Conservation (phyloP, 1,284 basidiomycete species). For the Trichosporon ovoides region DNA sequence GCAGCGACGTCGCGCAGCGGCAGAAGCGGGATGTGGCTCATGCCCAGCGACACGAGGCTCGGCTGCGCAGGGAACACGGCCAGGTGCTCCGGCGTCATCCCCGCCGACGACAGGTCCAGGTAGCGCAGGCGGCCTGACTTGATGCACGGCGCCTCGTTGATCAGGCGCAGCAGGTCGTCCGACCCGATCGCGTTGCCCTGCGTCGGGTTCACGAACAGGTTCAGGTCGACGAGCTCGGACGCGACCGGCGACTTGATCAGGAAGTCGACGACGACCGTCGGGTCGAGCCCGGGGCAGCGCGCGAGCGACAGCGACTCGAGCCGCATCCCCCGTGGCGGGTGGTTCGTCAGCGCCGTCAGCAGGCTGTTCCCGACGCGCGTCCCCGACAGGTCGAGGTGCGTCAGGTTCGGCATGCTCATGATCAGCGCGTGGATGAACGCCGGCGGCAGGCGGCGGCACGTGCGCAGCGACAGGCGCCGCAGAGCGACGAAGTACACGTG, state of each 20-base stretch:
- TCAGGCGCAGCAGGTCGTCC: constrained; percentile 64
- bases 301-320: constrained; percentile 80
- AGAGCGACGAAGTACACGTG: constrained; percentile 61
- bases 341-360: constrained; percentile 52
- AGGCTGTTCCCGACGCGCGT: constrained; percentile 65
- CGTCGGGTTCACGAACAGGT: constrained; percentile 81
- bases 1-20: constrained; percentile 62
- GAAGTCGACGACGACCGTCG: constrained; percentile 71
- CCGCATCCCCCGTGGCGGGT: constrained; percentile 55
- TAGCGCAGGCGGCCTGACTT: constrained; percentile 69
- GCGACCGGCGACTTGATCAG: constrained; percentile 63
- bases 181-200: constrained; percentile 72
- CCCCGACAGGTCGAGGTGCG: constrained; percentile 52
- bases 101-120: constrained; percentile 82
- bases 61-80: constrained; percentile 62
- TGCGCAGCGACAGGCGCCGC: constrained; percentile 75
- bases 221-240: constrained; percentile 65
- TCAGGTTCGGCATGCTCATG: constrained; percentile 42
- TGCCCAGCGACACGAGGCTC: constrained; percentile 73
- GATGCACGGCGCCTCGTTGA: constrained; percentile 76
- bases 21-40: constrained; percentile 75
- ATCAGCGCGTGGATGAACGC: constrained; percentile 72
- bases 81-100: constrained; percentile 60
- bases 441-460: constrained; percentile 69
- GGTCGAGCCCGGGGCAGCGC: constrained; percentile 76